Evolutionary conservation across 495 filamentous ascomycete species (phyloP).

Genomic region (Hypoxylon perforatum): DNA sequence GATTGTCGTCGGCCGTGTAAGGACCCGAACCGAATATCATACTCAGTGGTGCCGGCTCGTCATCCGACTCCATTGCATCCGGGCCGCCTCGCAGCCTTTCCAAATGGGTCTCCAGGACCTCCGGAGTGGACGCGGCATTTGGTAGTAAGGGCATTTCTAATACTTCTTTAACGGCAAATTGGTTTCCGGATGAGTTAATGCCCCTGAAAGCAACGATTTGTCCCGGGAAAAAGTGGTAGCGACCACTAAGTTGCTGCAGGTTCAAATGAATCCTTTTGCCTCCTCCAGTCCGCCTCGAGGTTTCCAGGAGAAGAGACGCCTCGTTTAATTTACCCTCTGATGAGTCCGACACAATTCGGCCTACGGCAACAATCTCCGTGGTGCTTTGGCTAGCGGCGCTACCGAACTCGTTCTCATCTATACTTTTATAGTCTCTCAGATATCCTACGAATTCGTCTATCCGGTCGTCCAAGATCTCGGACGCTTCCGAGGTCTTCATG

Average conservation of each 20-base stretch:
- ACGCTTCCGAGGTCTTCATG: constrained; percentile 91
- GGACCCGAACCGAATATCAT: constrained; percentile 85
- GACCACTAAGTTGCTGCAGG: constrained; percentile 69
- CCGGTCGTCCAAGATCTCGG: constrained; percentile 91
- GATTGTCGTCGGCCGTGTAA: constrained; percentile 90
- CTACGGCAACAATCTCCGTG: constrained; percentile 87
- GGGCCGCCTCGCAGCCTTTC: constrained; percentile 69
- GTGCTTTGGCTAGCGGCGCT: constrained; percentile 86
- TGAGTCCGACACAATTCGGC: constrained; percentile 88
- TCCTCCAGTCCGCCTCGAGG: constrained; percentile 83
- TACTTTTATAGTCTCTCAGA: constrained; percentile 77
- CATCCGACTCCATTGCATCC: constrained; percentile 67
- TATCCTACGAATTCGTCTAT: constrained; percentile 86
- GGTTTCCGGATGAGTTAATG: constrained; percentile 85
- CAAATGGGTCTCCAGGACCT: constrained; percentile 70
- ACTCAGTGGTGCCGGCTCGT: constrained; percentile 71
- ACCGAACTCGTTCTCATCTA: constrained; percentile 86
- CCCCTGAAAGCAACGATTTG: constrained; percentile 90
- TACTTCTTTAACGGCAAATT: constrained; percentile 83
- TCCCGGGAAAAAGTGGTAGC: constrained; percentile 90
- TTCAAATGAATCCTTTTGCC: constrained; percentile 84
- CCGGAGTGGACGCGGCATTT: constrained; percentile 70
- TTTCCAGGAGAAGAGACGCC: constrained; percentile 87
- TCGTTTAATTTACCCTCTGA: constrained; percentile 84
- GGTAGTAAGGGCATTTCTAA: constrained; percentile 78